Evolutionary conservation across 768 basidiomycete genomes (phyloP), one percentile per base, ranked within the genome.

Genomic region (Mycena rebaudengoi): DNA sequence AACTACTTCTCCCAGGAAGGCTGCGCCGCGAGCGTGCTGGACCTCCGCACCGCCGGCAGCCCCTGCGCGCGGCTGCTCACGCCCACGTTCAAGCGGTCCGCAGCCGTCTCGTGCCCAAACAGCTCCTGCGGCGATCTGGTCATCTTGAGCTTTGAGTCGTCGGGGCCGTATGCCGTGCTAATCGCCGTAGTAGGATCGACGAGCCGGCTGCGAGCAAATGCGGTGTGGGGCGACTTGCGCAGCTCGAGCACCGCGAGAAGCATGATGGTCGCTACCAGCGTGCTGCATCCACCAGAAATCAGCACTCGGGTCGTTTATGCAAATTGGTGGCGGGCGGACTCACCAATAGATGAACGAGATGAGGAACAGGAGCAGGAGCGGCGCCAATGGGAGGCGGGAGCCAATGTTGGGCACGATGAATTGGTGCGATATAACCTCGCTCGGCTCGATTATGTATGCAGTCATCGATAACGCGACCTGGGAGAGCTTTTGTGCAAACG

Each of bases 81-180:
- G 13, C 6, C 37, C 5, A 59, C 21, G 4, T 14, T 49, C 25
- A 60, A 37, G 6, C 59, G 59, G 13, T 60, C 59, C 16, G 20
- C 48, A 1, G 20, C 21, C 41, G 59, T 51, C 25, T 60, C 59
- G 8, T 51, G 4, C 23, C 59, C 49, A 26, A 60, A 60, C 1
- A 60, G 35, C 59, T 60, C 59, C 1, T 44, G 2, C 0, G 28
- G 10, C 5, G 21, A 8, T 3, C 14, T 1, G 5, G 59, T 52
- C 1, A 2, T 6, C 10, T 37, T 43, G 12, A 44, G 25, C 49
- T 52, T 52, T 14, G 33, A 13, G 5, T 55, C 52, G 5, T 39
- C 45, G 1, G 60, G 52, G 5, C 60, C 60, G 14, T 62, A 62
- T 18, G 52, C 60, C 3, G 44, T 26, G 45, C 60, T 35, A 26